phyloP scores from a whole-genome alignment of 2,329 filamentous ascomycete species.

The Trichoderma koningiopsis region DNA sequence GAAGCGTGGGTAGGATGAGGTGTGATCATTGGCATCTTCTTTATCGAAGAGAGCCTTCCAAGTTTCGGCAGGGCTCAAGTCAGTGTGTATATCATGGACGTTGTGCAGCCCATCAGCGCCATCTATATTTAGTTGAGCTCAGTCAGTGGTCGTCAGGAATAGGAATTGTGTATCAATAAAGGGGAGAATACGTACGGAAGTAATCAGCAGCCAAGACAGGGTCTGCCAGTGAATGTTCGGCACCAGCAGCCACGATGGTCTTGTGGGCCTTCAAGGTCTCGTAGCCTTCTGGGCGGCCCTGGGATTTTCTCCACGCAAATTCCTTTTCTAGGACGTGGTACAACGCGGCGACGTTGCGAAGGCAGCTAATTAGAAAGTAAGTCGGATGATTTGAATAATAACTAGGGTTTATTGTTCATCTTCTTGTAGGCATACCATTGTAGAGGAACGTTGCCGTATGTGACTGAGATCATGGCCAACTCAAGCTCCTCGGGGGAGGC shows the following conservation, averaged over 20 bases:
- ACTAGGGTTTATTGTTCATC: not conserved
- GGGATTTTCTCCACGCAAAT: conserved; percentile 74
- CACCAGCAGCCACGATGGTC: conserved; percentile 83
- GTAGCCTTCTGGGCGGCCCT: conserved; percentile 70
- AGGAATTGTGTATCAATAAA: not conserved
- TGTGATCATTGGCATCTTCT: conserved; percentile 42
- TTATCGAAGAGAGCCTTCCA: conserved; percentile 68
- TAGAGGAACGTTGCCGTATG: conserved; percentile 90
- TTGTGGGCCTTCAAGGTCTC: conserved; percentile 70
- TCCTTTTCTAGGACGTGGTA: conserved; percentile 94
- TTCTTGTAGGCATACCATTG: conserved; percentile 62
- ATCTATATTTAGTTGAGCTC: conserved; percentile 50
- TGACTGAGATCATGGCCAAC: conserved; percentile 81
- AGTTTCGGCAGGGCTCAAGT: conserved; percentile 71
- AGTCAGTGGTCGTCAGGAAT: conserved; percentile 18
- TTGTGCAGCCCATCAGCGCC: conserved; percentile 76
- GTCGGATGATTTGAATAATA: not conserved
- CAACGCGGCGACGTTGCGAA: conserved; percentile 84
- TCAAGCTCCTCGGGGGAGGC: conserved; percentile 83
- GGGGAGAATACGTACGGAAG: conserved; percentile 67
- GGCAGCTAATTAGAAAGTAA: conserved; percentile 58
- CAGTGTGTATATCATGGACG: conserved; percentile 72
- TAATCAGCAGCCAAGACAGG: conserved; percentile 79
- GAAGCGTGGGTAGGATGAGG: conserved; percentile 64
- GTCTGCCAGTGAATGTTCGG: conserved; percentile 82